Base-by-base conservation (phyloP, 495 filamentous ascomycete species). In the Bryoglossum gracile region DNA sequence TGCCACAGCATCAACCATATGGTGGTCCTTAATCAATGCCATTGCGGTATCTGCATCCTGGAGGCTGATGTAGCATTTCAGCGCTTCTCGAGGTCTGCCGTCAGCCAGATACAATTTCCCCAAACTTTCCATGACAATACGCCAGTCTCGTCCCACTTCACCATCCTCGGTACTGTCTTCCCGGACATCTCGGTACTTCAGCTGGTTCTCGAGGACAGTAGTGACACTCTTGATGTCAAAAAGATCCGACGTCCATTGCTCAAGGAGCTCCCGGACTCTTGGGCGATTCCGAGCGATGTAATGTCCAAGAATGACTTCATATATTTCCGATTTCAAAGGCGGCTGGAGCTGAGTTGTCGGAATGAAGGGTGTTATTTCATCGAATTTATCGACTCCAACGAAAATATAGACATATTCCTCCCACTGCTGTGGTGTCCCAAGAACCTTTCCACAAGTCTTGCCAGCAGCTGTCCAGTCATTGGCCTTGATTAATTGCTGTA, bases 371-470 rank as follows among this genome's bases (percentile, higher is more conserved):
- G 86, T 84, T 26, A 98, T 94, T 48, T 97, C 91, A 58, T 95
- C 85, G 51, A 89, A 82, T 57, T 83, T 89, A 49, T 83, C 70
- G 4, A 87, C 84, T 38, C 84, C 81, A 22, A 90, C 87, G 60
- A 98, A 98, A 0, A 74, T 79, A 80, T 83, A 89, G 8, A 91
- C 83, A 89, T 89, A 96, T 53, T 91, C 83, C 63, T 98, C 90
- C 94, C 94, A 97, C 53, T 84, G 73, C 37, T 81, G 66, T 3
- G 88, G 75, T n/a, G 79, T 85, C 30, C 80, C 75, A 0, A 96
- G 67, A 9, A 96, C 89, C 56, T 84, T 86, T 2, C 82, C 83
- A 53, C 87, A 90, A 10, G 88, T 69, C 50, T 79, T 71, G 0
- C 87, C 90, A 5, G 91, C 92, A 43, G 74, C 70, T 1, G 62